Evolutionary conservation across 2,329 filamentous ascomycete genomes (phyloP).

Genomic region (Stagonosporopsis vannaccii): DNA sequence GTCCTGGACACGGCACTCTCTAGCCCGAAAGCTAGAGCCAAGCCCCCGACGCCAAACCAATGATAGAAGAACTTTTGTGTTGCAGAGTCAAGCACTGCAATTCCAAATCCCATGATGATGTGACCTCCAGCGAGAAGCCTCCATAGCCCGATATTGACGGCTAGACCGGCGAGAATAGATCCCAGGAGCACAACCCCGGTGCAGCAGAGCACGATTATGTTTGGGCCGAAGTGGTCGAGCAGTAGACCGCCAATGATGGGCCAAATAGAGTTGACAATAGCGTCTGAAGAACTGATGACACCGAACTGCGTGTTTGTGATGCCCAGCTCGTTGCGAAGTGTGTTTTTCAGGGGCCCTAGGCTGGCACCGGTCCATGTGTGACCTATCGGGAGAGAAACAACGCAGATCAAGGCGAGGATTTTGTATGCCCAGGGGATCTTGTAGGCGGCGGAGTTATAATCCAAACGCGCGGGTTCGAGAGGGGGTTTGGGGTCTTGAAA

Average conservation of each 20-base stretch:
- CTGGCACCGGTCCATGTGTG: conserved; percentile 4
- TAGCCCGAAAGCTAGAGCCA: conserved; percentile 2
- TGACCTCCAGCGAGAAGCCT: conserved; percentile 5
- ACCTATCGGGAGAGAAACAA: conserved; percentile 3
- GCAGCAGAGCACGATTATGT: conserved; percentile 2
- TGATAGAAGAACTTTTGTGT: conserved; percentile 11
- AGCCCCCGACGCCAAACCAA: conserved; percentile 2
- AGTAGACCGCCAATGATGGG: conserved; percentile 3
- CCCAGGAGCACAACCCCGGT: neutral
- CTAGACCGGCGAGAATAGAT: neutral
- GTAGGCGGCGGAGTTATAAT: neutral
- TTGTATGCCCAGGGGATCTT: conserved; percentile 8
- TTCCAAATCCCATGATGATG: conserved; percentile 8
- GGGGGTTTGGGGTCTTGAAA: neutral
- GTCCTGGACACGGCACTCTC: conserved; percentile 4
- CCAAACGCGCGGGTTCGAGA: neutral
- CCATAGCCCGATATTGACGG: conserved; percentile 1
- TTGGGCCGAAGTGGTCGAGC: conserved; percentile 7
- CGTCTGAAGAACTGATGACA: conserved; percentile 5
- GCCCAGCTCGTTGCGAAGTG: conserved; percentile 1
- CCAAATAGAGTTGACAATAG: conserved; percentile 4
- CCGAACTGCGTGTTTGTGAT: conserved; percentile 7
- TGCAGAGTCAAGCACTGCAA: conserved; percentile 4
- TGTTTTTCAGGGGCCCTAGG: conserved; percentile 8
- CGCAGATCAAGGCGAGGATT: neutral